Evolutionary conservation across 352 stramenopile genomes (phyloP), one percentile per base, ranked within the genome.

Genomic region (Hyphochytrium catenoides): DNA sequence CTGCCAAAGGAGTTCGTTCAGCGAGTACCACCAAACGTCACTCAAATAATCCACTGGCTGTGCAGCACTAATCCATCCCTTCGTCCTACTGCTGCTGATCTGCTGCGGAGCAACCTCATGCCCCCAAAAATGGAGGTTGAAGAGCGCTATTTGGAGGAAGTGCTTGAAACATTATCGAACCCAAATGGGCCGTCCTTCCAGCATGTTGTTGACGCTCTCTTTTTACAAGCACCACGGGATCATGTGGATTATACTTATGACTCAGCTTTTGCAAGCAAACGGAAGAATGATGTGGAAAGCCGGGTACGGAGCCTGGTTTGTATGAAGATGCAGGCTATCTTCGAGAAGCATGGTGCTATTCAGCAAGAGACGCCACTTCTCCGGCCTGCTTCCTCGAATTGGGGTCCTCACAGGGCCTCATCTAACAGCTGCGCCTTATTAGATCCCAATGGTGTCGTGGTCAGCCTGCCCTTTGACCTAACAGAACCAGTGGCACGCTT

Each of bases 211-310:
- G 64, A 82, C 20, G 63, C 62, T 11, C 45, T 84, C 23, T 44
- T 84, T 18, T 55, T 58, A 0, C 67, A 81, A 26, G 59, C 76
- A 26, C 67, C 64, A 4, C 57, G 72, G 19, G 71, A 52, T 24
- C 69, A 84, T 32, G 59, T 78, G 26, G 63, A 84, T 42, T 82
- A 82, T 46, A 84, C 69, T 20, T 84, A 78, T 36, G 69, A 84
- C 27, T 60, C 64, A 84, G 34, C 30, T 32, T 9, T 33, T 23
- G 3, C 38, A 39, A 30, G 9, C 39, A n/a, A n/a, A n/a, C n/a
- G n/a, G n/a, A 8, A 20, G 20, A 17, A 11, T 24, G 16, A 8
- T 44, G 17, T 44, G 40, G 26, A 5, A 21, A 6, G 32, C 38
- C 18, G 23, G 30, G 20, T 33, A 44, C 24, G 25, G 39, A 12